Percentiles rank a stretch among this genome's conserved stretches.
phyloP scores from a whole-genome alignment of 352 stramenopile genomes.

The Pythium dissotocum region DNA sequence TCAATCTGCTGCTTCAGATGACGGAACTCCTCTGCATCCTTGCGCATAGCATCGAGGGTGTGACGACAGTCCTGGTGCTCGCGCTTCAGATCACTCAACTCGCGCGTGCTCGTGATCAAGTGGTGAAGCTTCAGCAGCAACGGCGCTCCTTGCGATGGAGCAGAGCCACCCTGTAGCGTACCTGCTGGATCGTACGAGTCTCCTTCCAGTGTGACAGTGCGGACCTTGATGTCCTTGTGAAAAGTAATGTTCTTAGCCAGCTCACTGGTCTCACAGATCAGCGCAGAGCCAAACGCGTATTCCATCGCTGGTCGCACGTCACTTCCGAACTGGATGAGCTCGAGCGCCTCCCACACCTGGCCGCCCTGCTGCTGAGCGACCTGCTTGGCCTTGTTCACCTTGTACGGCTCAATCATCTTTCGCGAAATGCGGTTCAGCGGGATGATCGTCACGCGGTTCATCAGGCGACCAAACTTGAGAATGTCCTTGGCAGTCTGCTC shows the following conservation, averaged over 20 bases:
- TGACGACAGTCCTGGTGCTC: conserved; percentile 65
- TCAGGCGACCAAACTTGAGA: conserved; percentile 95
- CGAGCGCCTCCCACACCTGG: conserved; percentile 92
- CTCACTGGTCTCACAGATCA: conserved; percentile 97
- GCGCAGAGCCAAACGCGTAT: conserved; percentile 98
- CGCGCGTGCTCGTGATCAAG: conserved; percentile 67
- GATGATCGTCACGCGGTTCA: conserved; percentile 98
- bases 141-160: conserved; percentile 71
- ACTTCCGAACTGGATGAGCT: conserved; percentile 96
- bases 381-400: conserved; percentile 79
- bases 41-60: conserved; percentile 65
- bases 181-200: conserved; percentile 98
- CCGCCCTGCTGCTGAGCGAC: conserved; percentile 90
- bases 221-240: conserved; percentile 92
- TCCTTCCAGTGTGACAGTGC: conserved; percentile 97
- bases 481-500: conserved; percentile 98
- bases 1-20: conserved; percentile 78
- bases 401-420: conserved; percentile 66
- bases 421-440: conserved; percentile 97
- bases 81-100: conserved; percentile 66
- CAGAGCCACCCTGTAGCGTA: conserved; percentile 93
- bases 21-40: conserved; percentile 76
- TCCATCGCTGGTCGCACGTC: conserved; percentile 96
- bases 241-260: conserved; percentile 87
- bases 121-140: conserved; percentile 83